phyloP scores from a whole-genome alignment of 2,329 filamentous ascomycete species.

The Ascochyta clinopodiicola region DNA sequence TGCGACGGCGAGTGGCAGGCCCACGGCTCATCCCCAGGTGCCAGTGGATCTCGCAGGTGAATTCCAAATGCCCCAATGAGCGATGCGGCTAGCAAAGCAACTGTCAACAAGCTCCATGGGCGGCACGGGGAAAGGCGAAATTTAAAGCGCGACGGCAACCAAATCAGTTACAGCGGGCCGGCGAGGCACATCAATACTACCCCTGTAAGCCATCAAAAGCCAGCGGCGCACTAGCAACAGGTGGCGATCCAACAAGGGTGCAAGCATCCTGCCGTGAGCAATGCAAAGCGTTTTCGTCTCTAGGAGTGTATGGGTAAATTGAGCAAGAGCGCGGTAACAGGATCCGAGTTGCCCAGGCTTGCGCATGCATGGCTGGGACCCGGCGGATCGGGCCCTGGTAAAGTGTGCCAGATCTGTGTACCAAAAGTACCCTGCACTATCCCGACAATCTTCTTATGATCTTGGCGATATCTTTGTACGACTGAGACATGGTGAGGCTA shows the following conservation, averaged over 20 bases:
- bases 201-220: conserved; percentile 35
- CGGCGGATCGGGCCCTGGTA: conserved; percentile 40
- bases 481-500: conserved; percentile 33
- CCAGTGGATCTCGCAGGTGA: neutral
- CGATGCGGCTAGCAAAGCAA: conserved; percentile 1
- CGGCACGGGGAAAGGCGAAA: conserved; percentile 13
- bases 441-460: conserved; percentile 31
- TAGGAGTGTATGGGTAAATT: conserved; percentile 16
- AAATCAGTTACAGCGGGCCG: conserved; percentile 21
- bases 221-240: conserved; percentile 32
- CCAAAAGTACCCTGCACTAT: conserved; percentile 29
- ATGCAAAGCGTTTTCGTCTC: conserved; percentile 13
- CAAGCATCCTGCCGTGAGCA: conserved; percentile 21
- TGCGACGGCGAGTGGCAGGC: conserved; percentile 16
- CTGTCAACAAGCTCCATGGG: conserved; percentile 5
- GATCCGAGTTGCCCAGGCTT: conserved; percentile 29
- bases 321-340: conserved; percentile 26
- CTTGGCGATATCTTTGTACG: conserved; percentile 48
- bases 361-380: conserved; percentile 24
- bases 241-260: conserved; percentile 29
- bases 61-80: conserved; percentile 21
- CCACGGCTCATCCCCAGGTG: neutral
- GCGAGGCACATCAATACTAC: conserved; percentile 22
- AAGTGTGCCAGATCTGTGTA: conserved; percentile 37
- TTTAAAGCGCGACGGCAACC: conserved; percentile 15